Conservation (phyloP, 495 filamentous ascomycete genomes). For the Daldinia caldariorum region DNA sequence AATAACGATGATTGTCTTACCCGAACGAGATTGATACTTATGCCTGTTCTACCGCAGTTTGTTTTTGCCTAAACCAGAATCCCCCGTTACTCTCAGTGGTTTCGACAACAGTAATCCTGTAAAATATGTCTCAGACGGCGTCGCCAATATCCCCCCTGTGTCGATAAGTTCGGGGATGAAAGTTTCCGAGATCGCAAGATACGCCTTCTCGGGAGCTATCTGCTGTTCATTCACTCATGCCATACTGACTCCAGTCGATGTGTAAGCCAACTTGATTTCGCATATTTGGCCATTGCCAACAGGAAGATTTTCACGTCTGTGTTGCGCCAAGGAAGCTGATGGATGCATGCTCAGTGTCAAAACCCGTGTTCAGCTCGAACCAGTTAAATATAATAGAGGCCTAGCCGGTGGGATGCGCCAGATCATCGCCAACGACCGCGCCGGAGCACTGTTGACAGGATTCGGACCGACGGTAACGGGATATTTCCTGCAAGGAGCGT, state of each 20-base stretch:
- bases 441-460: conserved; percentile 75
- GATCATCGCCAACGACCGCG: conserved; percentile 72
- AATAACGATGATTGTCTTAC: conserved; percentile 37
- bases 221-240: conserved; percentile 89
- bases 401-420: conserved; percentile 75
- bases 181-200: conserved; percentile 58
- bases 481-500: conserved; percentile 80
- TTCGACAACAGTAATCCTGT: conserved; percentile 39
- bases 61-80: conserved; percentile 27
- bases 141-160: conserved; percentile 33
- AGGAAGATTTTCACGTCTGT: conserved; percentile 9
- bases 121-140: conserved; percentile 34
- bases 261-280: conserved; percentile 66
- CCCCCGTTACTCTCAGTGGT: conserved; percentile 28
- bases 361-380: conserved; percentile 79
- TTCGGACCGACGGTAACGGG: conserved; percentile 76
- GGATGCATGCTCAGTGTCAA: conserved; percentile 65
- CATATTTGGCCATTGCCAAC: conserved; percentile 25
- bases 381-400: conserved; percentile 73
- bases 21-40: conserved; percentile 40
- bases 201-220: conserved; percentile 83
- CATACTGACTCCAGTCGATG: conserved; percentile 83
- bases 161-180: conserved; percentile 23
- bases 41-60: conserved; percentile 38
- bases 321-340: conserved; percentile 27